These are phyloP conservation scores for Trapa bicornis DNA, from an alignment of 345 rosid genomes.

Conservation along the genomic window DNA sequence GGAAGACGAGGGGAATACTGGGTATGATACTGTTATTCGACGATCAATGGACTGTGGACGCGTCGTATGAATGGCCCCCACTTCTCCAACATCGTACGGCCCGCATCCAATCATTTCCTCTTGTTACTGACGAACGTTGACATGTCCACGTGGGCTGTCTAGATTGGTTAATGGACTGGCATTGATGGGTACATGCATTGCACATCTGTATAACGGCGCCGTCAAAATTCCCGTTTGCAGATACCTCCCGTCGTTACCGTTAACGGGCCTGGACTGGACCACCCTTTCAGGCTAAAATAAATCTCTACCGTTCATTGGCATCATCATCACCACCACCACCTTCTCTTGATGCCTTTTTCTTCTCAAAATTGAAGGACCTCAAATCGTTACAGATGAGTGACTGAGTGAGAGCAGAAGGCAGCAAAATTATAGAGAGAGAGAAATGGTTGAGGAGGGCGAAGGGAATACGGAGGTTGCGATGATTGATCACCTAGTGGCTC, in stretches of 20 bases:
- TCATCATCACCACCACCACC: neutral
- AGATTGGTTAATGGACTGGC: constrained; percentile 17
- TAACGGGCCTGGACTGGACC: constrained; percentile 37
- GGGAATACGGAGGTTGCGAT: constrained; percentile 22
- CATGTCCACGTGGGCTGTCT: constrained; percentile 16
- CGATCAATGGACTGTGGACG: neutral
- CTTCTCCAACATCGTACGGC: neutral
- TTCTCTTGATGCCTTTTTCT: neutral
- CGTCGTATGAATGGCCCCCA: neutral
- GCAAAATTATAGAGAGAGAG: neutral
- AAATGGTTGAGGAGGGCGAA: constrained; percentile 18
- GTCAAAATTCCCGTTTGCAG: constrained; percentile 51
- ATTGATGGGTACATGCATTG: neutral
- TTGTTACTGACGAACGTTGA: neutral
- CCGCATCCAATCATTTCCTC: constrained; percentile 13
- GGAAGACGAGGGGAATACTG: neutral
- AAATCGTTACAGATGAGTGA: neutral
- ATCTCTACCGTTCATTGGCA: constrained; percentile 29
- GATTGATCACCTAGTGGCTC: constrained; percentile 20
- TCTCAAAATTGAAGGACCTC: constrained; percentile 1
- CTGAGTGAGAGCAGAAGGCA: neutral
- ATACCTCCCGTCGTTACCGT: constrained; percentile 40
- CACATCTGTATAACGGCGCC: constrained; percentile 56
- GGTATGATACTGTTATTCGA: neutral
- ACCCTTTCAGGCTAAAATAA: constrained; percentile 12